Percentiles rank a stretch among this genome's conserved stretches.
Conservation (phyloP, 768 basidiomycete genomes). For the Favolaschia claudopus region DNA sequence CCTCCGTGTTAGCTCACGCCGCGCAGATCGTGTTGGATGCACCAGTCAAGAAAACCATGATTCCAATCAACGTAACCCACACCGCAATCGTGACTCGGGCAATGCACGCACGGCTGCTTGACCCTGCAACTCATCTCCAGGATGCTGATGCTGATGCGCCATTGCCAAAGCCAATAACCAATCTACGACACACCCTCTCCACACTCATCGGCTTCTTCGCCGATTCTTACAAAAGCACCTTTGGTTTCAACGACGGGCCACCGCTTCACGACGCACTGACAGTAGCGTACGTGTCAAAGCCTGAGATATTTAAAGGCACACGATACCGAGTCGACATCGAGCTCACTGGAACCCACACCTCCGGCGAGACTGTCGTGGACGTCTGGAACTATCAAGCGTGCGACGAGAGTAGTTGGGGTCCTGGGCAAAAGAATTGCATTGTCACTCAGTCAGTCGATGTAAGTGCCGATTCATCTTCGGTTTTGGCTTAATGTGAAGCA, state of each 20-base stretch:
- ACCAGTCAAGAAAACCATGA: slow-evolving; percentile 75
- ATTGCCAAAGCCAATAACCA: slow-evolving; percentile 46
- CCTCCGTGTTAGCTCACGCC: slow-evolving; percentile 67
- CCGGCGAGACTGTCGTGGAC: slow-evolving; percentile 85
- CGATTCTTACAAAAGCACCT: slow-evolving; percentile 72
- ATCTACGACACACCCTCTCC: slow-evolving; percentile 75
- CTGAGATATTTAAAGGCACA: slow-evolving; percentile 65
- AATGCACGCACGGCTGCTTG: slow-evolving; percentile 62
- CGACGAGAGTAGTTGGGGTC: slow-evolving; percentile 75
- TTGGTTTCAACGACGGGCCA: slow-evolving; percentile 85
- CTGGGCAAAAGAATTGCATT: slow-evolving; percentile 75
- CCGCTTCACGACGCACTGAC: slow-evolving; percentile 90
- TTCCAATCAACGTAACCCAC: slow-evolving; percentile 90
- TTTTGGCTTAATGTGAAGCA: neutral
- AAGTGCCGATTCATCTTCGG: slow-evolving; percentile 35
- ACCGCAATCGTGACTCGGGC: slow-evolving; percentile 74
- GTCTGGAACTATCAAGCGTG: slow-evolving; percentile 67
- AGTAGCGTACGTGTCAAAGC: slow-evolving; percentile 75
- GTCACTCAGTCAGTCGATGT: slow-evolving; percentile 77
- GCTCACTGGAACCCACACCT: slow-evolving; percentile 65
- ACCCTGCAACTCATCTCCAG: slow-evolving; percentile 31
- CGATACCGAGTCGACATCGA: slow-evolving; percentile 90
- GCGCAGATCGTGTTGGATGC: slow-evolving; percentile 81
- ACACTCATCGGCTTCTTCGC: slow-evolving; percentile 81
- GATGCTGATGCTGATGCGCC: slow-evolving; percentile 22